Evolutionary conservation across 805 yeast species (phyloP).

Genomic region (Nematodospora valgi): DNA sequence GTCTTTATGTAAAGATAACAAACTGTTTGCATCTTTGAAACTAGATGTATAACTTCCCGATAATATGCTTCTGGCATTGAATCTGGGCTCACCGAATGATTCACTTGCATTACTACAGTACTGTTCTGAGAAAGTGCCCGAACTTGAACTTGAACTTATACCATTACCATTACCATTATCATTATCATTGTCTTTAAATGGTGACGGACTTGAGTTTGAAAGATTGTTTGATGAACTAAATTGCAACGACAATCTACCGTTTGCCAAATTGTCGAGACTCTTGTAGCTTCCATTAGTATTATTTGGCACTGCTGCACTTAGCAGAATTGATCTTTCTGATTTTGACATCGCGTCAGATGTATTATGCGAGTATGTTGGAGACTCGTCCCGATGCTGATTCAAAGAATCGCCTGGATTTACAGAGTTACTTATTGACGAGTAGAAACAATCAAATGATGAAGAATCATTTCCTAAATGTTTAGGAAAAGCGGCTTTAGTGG

Average conservation of each 20-base stretch:
- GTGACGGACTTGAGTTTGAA: conserved; percentile 6
- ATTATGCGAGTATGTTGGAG: too few relatives aligned
- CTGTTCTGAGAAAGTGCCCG: too few relatives aligned
- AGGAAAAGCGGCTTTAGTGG: conserved; percentile 6
- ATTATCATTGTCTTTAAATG: neutral
- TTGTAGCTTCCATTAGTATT: too few relatives aligned
- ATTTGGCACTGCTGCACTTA: too few relatives aligned
- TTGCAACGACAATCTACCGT: too few relatives aligned
- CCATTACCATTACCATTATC: neutral
- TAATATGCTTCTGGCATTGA: neutral
- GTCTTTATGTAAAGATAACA: conserved; percentile 4
- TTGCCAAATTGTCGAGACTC: too few relatives aligned
- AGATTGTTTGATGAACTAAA: neutral
- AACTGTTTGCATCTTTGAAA: conserved; percentile 2
- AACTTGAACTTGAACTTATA: neutral
- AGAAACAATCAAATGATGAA: too few relatives aligned
- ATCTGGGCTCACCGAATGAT: conserved; percentile 4
- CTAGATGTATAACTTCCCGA: neutral
- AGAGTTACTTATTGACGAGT: neutral
- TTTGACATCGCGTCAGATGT: too few relatives aligned
- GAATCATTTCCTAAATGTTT: conserved; percentile 3
- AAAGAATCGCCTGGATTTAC: conserved; percentile 1
- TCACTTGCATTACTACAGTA: conserved; percentile 3
- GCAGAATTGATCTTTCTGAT: too few relatives aligned
- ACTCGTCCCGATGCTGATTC: neutral